Evolutionary conservation across 2,329 filamentous ascomycete genomes (phyloP), one percentile per base, ranked within the genome.

Genomic region (Berkeleyomyces rouxiae): DNA sequence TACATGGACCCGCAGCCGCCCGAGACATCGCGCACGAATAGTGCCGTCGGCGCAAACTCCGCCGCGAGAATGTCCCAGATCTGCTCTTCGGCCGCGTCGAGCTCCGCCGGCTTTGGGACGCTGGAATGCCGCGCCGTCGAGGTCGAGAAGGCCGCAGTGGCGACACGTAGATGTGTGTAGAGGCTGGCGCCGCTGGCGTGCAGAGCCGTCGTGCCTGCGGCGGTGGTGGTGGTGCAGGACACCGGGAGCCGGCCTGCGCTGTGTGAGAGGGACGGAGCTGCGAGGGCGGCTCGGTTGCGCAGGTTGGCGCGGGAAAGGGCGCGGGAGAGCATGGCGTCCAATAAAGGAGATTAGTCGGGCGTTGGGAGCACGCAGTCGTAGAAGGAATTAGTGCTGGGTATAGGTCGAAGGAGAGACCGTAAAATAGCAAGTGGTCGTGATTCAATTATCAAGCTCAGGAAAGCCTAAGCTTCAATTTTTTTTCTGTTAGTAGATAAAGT

Each of bases 1-100:
- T 93, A 93, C 89, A 93, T 93, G 70, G 84, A 88, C 7, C 88
- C 88, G 74, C 88, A 95, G 39, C 88, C 88, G 64, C 89, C 88
- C 33, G 85, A 89, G 60, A 93, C 82, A 74, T 95, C 88, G 71
- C 86, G 85, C 7, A 93, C 87, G 72, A 83, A 72, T 36, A 84
- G 72, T 64, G 78, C 72, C 0, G 76, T 77, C 0, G 81, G 80
- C 1, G 71, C 66, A 62, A 83, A 79, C 68, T 78, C 78, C 5
- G 73, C 72, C 16, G 72, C 67, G 61, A 83, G 74, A 59, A 77
- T 73, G 64, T 80, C 77, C 74, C 81, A 85, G 68, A 87, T 80
- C 65, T 76, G 74, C 39, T 76, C 74, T 70, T 87, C 84, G 70
- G 80, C 79, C 1, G 76, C 75, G 69, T 80, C 73, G 61, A 83